A percentile compares a stretch with the other conserved stretches of the same genome.
Evolutionary conservation across 2,329 filamentous ascomycete species (phyloP).

Genomic region (Emmonsiellopsis sp.): DNA sequence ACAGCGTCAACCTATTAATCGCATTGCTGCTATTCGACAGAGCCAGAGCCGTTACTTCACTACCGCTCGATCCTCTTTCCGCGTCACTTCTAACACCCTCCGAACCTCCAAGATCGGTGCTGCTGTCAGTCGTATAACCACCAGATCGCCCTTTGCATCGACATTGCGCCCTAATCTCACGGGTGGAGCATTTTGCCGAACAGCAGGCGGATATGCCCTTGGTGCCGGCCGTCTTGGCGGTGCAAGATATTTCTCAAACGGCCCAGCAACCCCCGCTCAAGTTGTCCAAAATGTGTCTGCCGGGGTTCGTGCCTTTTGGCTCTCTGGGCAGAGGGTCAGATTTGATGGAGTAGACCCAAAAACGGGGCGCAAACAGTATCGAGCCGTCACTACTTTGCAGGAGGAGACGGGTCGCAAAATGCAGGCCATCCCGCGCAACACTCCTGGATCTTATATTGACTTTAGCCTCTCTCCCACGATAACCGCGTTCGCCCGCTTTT

Average conservation of each 20-base stretch:
- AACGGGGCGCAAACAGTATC: constrained; percentile 70
- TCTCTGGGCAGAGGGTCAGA: constrained; percentile 81
- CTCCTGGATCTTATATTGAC: constrained; percentile 74
- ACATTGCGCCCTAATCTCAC: constrained; percentile 87
- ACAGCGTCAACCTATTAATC: constrained; percentile 52
- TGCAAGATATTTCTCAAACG: constrained; percentile 81
- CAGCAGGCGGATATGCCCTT: constrained; percentile 77
- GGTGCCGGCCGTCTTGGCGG: constrained; percentile 63
- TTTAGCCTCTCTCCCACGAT: constrained; percentile 84
- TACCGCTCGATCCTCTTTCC: constrained; percentile 40
- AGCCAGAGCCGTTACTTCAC: constrained; percentile 56
- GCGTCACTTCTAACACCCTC: constrained; percentile 44
- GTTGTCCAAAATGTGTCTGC: constrained; percentile 93
- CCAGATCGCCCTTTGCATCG: constrained; percentile 75
- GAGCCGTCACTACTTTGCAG: constrained; percentile 64
- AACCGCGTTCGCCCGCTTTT: constrained; percentile 70
- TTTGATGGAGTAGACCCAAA: constrained; percentile 66
- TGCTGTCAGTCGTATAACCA: constrained; percentile 55
- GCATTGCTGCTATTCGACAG: constrained; percentile 54
- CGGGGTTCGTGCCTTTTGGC: constrained; percentile 81
- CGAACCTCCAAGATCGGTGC: constrained; percentile 49
- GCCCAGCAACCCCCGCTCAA: constrained; percentile 74
- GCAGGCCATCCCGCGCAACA: constrained; percentile 41
- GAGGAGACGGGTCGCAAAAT: constrained; percentile 64
- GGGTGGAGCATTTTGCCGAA: constrained; percentile 72